Evolutionary conservation across 2,329 filamentous ascomycete species (phyloP).

Genomic region (Hypoxylon sp.): DNA sequence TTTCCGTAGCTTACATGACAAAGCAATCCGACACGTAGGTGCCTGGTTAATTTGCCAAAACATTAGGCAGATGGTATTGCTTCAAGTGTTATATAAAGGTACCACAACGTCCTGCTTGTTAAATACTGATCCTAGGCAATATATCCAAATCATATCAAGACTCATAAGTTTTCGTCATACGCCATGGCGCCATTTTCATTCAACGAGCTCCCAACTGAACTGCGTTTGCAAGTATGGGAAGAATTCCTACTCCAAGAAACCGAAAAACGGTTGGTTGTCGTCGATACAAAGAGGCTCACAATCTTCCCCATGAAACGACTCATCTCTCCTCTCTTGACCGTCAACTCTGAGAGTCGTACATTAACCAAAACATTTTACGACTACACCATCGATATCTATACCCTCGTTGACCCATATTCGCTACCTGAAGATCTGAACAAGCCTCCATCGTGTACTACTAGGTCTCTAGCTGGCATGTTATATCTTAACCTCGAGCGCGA

Average conservation of each 20-base stretch:
- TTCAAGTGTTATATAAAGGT: conserved; percentile 6
- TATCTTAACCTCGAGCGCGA: conserved; percentile 4
- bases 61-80: no score
- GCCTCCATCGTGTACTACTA: not conserved
- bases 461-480: not conserved
- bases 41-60: no score
- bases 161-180: not conserved
- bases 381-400: conserved; percentile 3
- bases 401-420: not conserved
- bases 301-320: conserved; percentile 5
- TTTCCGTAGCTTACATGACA: no score
- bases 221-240: conserved; percentile 15
- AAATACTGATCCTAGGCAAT: not conserved
- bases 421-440: no score
- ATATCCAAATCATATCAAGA: conserved; percentile 1
- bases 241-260: conserved; percentile 8
- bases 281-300: not conserved
- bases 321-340: conserved; percentile 9
- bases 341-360: conserved; percentile 23
- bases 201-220: conserved; percentile 12
- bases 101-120: not conserved
- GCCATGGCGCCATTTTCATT: no score
- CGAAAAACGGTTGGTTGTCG: conserved; percentile 4
- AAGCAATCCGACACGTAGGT: no score
- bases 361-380: conserved; percentile 21